Conservation (phyloP, 306 rosid genomes). For the Gleditsia sinensis region DNA sequence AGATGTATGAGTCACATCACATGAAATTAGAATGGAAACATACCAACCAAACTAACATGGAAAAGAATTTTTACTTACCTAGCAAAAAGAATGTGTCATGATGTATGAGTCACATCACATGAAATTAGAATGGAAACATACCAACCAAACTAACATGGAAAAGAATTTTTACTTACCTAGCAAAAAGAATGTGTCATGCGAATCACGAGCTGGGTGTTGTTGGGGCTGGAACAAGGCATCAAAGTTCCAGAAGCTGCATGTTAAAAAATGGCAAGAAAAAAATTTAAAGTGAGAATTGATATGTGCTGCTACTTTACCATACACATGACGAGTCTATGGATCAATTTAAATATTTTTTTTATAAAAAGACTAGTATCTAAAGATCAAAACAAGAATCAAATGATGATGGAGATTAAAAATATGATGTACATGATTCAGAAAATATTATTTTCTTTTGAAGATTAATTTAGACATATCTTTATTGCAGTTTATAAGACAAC, state of each 20-base stretch:
- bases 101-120: conserved; percentile 23
- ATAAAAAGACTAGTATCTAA: too few species aligned
- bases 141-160: conserved; percentile 13
- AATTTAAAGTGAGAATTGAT: background rate
- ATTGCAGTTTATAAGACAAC: too few species aligned
- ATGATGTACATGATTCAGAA: too few species aligned
- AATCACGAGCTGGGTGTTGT: conserved; percentile 98
- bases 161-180: conserved; percentile 44
- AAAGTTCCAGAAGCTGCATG: conserved; percentile 93
- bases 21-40: conserved; percentile 30
- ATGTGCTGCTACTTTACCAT: conserved; percentile 1
- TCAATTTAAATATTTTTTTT: too few species aligned
- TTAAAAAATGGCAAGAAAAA: conserved; percentile 32
- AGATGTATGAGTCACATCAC: conserved; percentile 29
- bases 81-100: too few species aligned
- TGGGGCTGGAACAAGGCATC: conserved; percentile 98
- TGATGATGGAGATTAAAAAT: too few species aligned
- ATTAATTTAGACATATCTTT: too few species aligned
- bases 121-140: conserved; percentile 31
- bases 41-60: conserved; percentile 18
- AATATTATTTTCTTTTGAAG: too few species aligned
- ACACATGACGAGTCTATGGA: background rate
- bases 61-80: too few species aligned
- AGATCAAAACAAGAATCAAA: too few species aligned
- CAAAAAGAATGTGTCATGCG: conserved; percentile 92